Percentiles rank a stretch among this genome's conserved stretches.
These are phyloP conservation scores for Russula griseocarnosa DNA, from an alignment of 768 basidiomycete genomes.

Conservation along the genomic window DNA sequence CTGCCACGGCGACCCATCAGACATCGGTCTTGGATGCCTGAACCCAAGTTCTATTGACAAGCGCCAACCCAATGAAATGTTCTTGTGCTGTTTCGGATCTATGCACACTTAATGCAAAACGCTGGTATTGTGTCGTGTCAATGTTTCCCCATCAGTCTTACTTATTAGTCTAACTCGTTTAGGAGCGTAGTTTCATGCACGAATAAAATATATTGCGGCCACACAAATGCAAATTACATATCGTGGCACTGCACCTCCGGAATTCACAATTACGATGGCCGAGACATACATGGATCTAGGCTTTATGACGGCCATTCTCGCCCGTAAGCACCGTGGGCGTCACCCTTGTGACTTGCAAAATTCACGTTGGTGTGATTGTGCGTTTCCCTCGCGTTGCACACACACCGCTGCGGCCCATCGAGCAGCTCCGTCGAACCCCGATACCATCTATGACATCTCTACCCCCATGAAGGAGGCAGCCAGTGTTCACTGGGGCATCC, in stretches of 20 bases:
- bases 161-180: slow-evolving; percentile 7
- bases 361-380: background rate
- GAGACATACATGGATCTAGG: background rate
- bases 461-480: background rate
- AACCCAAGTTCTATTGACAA: too few species aligned
- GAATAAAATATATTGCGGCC: background rate
- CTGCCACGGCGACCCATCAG: background rate
- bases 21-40: too few species aligned
- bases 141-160: background rate
- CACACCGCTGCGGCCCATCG: background rate
- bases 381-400: background rate
- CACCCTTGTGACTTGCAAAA: background rate
- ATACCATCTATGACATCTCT: background rate
- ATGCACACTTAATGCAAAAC: too few species aligned
- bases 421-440: slow-evolving; percentile 1
- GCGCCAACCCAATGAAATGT: too few species aligned
- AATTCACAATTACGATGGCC: slow-evolving; percentile 1
- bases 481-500: background rate
- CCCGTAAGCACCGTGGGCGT: background rate
- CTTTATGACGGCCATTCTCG: background rate
- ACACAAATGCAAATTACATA: background rate
- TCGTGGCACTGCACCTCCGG: background rate
- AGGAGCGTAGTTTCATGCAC: background rate
- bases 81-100: background rate
- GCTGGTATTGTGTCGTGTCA: slow-evolving; percentile 10